Conservation (phyloP, 371 early-diverging fungal genomes). For the Mucor plumbeus region DNA sequence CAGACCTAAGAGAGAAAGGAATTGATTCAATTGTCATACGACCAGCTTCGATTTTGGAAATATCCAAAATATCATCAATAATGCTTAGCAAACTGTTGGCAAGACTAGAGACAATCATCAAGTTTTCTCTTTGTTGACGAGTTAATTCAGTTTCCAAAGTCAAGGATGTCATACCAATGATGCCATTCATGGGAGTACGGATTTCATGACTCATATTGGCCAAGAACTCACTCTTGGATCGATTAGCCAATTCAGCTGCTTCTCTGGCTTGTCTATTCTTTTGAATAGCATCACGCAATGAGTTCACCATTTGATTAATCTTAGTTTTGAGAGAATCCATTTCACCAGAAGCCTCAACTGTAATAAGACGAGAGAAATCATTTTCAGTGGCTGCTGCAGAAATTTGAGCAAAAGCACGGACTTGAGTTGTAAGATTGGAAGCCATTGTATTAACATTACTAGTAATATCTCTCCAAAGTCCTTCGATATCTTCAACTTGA, state of each 20-base stretch:
- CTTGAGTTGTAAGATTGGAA: conserved; percentile 56
- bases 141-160: conserved; percentile 69
- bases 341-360: conserved; percentile 76
- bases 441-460: conserved; percentile 63
- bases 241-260: conserved; percentile 76
- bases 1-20: conserved; percentile 69
- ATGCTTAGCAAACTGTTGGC: conserved; percentile 74
- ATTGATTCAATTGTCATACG: conserved; percentile 73
- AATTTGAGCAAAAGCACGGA: conserved; percentile 68
- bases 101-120: conserved; percentile 72
- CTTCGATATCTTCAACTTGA: conserved; percentile 58
- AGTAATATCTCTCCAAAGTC: conserved; percentile 74
- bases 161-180: conserved; percentile 77
- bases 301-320: conserved; percentile 76
- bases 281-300: conserved; percentile 73
- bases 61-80: conserved; percentile 83
- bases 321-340: conserved; percentile 81
- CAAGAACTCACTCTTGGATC: conserved; percentile 76
- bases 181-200: conserved; percentile 82
- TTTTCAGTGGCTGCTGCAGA: conserved; percentile 68
- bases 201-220: conserved; percentile 80
- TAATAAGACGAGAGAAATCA: conserved; percentile 75
- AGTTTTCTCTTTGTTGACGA: conserved; percentile 77
- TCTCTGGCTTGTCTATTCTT: conserved; percentile 76
- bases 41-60: conserved; percentile 85